Base-by-base conservation (phyloP, 495 filamentous ascomycete genomes). In the Pyronema domesticum region DNA sequence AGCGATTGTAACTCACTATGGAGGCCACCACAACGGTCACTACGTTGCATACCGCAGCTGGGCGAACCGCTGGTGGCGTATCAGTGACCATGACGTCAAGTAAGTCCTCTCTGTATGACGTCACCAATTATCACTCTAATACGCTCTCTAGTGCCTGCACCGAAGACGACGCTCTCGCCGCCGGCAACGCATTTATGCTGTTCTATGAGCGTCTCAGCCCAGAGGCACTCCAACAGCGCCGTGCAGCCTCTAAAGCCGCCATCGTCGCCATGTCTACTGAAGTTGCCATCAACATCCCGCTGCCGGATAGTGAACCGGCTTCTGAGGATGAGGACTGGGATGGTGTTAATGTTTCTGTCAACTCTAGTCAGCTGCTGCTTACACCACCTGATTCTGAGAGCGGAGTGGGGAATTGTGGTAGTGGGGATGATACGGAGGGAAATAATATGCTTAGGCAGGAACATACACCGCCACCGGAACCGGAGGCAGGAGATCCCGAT, bases 111-210 rank as follows among this genome's bases (percentile, higher is more conserved):
- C 48, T 8, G 10, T 6, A 19, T 10, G 6, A 17, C 19, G 1
- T 15, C 15, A 23, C 18, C 35, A n/a, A 13, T 23, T 7, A 19
- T 14, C n/a, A 51, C 11, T 13, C 33, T 33, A 51, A 34, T 30
- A 46, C n/a, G n/a, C 18, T 33, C 3, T 48, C 14, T 6, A 64
- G 61, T 37, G 42, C 54, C 13, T 63, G 57, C 18, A 54, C 54
- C 7, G 88, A 94, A 68, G 71, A 75, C 10, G 73, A 73, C 35
- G 89, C 91, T 0, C 73, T 94, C 51, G 71, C 68, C 1, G 85
- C 89, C 60, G 78, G 80, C n/a, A 87, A 83, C 11, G 89, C 83
- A 0, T 96, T 95, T 62, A 95, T 98, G 89, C 73, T 96, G 7
- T 95, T 98, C 68, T 98, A 96, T 61, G 91, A 98, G 62, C 72